Evolutionary conservation across 495 filamentous ascomycete genomes (phyloP), one percentile per base, ranked within the genome.

Genomic region (Hamigera avellanea): DNA sequence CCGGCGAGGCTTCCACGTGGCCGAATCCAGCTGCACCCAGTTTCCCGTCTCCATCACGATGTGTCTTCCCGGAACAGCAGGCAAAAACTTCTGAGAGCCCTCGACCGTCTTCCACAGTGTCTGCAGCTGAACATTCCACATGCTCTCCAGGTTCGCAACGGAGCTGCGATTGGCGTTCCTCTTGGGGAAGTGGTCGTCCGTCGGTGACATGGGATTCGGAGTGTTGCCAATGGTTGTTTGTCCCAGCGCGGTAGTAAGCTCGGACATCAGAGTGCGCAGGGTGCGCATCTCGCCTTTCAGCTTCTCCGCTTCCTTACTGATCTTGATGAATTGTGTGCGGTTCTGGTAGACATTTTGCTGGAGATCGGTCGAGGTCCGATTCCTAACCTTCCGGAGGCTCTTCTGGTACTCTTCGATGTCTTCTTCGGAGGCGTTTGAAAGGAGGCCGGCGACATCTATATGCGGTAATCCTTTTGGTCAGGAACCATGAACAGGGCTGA

Each of bases 261-360:
- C 91, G 16, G 83, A 79, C 76, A 96, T 93, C 29, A 95, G 68
- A 30, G 79, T 78, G 14, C 83, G 73, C 3, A 99, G 76, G 2
- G 82, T 80, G 15, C 87, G 76, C 89, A 99, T 96, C 57, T 99
- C 91, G 31, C 78, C 74, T 53, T 95, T 96, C 35, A 99, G 73
- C 58, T 94, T 95, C 50, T 99, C 91, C 2, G 93, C 93, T 59
- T 99, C 93, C 62, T 95, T 91, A 56, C 86, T 94, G 58, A 99
- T 96, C 49, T 93, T 89, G 67, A 99, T 94, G 59, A 99, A 99
- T 49, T 96, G 89, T 0, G 87, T 94, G 31, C 91, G 79, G 58
- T 99, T 99, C 52, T 95, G 87, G 57, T 89, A 95, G 21, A 99
- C 86, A 64, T 86, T 99, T 48, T 93, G 83, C 50, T 96, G 93